Percentiles rank a stretch among this genome's conserved stretches.
These are phyloP conservation scores for Lepidium didymum DNA, from an alignment of 345 rosid genomes.

Conservation along the genomic window DNA sequence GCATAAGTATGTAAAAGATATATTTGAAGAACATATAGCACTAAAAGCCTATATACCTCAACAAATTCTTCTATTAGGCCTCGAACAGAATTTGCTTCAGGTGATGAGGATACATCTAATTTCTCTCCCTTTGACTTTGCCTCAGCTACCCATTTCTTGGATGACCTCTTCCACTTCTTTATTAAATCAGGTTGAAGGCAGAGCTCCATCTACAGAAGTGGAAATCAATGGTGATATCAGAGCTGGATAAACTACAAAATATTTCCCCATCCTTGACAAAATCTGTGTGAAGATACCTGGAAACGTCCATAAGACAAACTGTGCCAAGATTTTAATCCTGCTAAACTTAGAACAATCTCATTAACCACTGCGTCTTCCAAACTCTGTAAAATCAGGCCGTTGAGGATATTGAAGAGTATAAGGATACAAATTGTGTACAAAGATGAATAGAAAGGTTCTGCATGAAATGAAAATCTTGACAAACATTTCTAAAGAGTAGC, in stretches of 20 bases:
- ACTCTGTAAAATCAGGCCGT: slow-evolving; percentile 51
- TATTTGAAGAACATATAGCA: slow-evolving; percentile 7
- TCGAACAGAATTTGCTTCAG: slow-evolving; percentile 79
- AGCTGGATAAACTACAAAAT: neutral
- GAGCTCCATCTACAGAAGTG: slow-evolving; percentile 73
- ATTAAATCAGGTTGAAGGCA: slow-evolving; percentile 76
- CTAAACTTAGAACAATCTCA: slow-evolving; percentile 72
- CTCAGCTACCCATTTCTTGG: slow-evolving; percentile 72
- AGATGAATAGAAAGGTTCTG: neutral
- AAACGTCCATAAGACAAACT: slow-evolving; percentile 93
- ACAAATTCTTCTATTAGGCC: slow-evolving; percentile 83
- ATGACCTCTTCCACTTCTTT: slow-evolving; percentile 82
- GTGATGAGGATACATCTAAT: slow-evolving; percentile 51
- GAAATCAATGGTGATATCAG: slow-evolving; percentile 14
- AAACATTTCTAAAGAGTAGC: neutral
- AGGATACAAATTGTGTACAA: neutral
- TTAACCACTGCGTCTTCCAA: slow-evolving; percentile 94
- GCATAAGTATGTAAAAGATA: neutral
- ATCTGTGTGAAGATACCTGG: slow-evolving; percentile 43
- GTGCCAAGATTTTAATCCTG: slow-evolving; percentile 82
- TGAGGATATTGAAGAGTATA: neutral
- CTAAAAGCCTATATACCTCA: slow-evolving; percentile 40
- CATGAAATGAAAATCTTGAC: neutral
- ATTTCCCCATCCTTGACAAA: neutral
- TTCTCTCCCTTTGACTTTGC: slow-evolving; percentile 46